Evolutionary conservation across 768 basidiomycete species (phyloP).

Genomic region (Collybiopsis luxurians): DNA sequence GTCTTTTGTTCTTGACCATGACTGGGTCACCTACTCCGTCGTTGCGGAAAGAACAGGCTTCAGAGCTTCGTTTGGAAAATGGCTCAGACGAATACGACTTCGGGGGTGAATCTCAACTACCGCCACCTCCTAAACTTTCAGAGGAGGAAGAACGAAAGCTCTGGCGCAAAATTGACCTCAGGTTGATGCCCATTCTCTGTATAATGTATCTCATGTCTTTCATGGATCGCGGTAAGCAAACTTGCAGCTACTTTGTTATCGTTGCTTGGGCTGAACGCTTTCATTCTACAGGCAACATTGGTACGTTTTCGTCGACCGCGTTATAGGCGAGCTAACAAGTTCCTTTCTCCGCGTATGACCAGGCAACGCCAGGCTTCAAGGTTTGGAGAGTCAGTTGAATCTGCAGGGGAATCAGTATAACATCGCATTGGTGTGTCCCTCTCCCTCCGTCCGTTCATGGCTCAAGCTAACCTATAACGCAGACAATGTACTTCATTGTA

Average conservation of each 20-base stretch:
- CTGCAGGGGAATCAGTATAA: constrained; percentile 63
- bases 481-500: constrained; percentile 53
- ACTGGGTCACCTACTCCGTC: not conserved
- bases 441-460: not conserved
- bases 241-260: not conserved
- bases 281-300: constrained; percentile 48
- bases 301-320: too few relatives aligned
- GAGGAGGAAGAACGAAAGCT: constrained; percentile 48
- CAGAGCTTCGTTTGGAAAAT: not conserved
- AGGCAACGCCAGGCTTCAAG: constrained; percentile 68
- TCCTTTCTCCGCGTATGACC: constrained; percentile 16
- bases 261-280: not conserved
- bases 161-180: constrained; percentile 56
- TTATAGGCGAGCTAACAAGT: too few relatives aligned
- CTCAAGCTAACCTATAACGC: not conserved
- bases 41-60: not conserved
- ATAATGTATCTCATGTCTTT: constrained; percentile 64
- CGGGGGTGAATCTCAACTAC: constrained; percentile 4
- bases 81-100: not conserved
- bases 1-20: constrained; percentile 1
- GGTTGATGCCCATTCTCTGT: constrained; percentile 56
- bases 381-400: constrained; percentile 52
- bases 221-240: constrained; percentile 53
- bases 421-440: constrained; percentile 51
- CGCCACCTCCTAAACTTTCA: constrained; percentile 38